Evolutionary conservation across 345 rosid species (phyloP).

Genomic region (Isatis tinctoria): DNA sequence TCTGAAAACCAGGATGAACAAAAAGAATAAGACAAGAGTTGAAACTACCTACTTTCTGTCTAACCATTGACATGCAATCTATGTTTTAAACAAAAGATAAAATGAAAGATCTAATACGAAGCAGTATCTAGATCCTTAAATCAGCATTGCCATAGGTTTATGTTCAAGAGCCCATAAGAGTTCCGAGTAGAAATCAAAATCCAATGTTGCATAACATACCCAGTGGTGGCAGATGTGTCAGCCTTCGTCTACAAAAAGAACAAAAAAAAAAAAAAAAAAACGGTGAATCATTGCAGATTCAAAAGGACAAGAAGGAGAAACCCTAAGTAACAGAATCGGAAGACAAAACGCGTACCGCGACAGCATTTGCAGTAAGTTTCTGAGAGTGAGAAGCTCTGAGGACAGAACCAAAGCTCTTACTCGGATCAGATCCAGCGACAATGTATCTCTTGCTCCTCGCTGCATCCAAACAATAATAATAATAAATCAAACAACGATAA

Average conservation of each 20-base stretch:
- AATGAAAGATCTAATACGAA: neutral
- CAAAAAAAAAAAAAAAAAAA: neutral
- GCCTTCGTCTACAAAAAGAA: constrained; percentile 48
- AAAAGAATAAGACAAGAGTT: too few relatives aligned
- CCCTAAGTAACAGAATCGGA: neutral
- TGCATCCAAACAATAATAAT: constrained; percentile 11
- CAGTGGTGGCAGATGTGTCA: constrained; percentile 55
- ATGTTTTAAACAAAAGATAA: neutral
- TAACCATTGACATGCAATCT: neutral
- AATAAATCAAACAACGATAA: neutral
- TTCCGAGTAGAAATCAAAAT: neutral
- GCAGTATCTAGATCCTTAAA: neutral
- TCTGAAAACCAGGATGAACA: neutral
- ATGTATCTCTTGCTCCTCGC: constrained; percentile 44
- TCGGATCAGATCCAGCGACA: constrained; percentile 63
- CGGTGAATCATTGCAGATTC: neutral
- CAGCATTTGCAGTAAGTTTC: constrained; percentile 61
- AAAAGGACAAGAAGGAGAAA: neutral
- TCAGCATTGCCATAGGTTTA: neutral
- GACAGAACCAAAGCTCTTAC: constrained; percentile 33
- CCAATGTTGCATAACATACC: constrained; percentile 39
- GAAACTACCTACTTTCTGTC: neutral
- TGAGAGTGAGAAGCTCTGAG: constrained; percentile 38
- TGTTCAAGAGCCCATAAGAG: neutral
- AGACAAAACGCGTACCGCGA: constrained; percentile 44